Conservation (phyloP, 2,329 filamentous ascomycete genomes). For the Sporothrix pallida region DNA sequence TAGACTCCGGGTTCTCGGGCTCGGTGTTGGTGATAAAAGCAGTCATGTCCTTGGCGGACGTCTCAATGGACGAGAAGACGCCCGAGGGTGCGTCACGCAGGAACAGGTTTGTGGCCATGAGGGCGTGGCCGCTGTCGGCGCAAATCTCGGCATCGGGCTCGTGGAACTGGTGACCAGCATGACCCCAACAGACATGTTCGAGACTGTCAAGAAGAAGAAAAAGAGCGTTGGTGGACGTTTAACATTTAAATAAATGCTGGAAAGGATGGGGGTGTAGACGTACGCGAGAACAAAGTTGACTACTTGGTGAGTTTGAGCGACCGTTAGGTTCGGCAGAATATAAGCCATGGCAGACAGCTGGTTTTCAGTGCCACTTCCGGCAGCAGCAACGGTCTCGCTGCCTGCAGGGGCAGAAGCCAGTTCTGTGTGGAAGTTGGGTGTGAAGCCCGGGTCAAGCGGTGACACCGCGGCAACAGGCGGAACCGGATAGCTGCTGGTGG, state of each 20-base stretch:
- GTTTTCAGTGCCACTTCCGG: neutral
- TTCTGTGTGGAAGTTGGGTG: constrained; percentile 29
- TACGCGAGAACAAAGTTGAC: constrained; percentile 63
- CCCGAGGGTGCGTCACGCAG: constrained; percentile 49
- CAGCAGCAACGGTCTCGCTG: neutral
- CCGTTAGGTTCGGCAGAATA: constrained; percentile 43
- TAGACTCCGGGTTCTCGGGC: constrained; percentile 17
- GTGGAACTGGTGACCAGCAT: constrained; percentile 49
- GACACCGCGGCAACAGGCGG: constrained; percentile 9
- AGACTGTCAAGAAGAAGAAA: constrained; percentile 45
- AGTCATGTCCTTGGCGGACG: constrained; percentile 34
- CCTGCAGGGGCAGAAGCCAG: constrained; percentile 12
- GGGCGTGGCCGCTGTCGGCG: constrained; percentile 49
- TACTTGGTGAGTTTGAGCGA: constrained; percentile 52
- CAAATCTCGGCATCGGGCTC: constrained; percentile 18
- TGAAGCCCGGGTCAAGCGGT: constrained; percentile 25
- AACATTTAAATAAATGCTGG: too few relatives aligned
- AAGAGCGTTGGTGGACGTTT: too few relatives aligned
- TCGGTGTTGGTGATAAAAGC: constrained; percentile 32
- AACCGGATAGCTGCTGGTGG: neutral
- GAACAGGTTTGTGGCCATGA: constrained; percentile 54
- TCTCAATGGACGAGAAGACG: constrained; percentile 42
- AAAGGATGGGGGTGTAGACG: constrained; percentile 36
- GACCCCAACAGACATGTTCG: constrained; percentile 60
- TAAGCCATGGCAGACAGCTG: constrained; percentile 20